Conservation (phyloP, 2,329 filamentous ascomycete genomes). For the Dactylellina sp. region DNA sequence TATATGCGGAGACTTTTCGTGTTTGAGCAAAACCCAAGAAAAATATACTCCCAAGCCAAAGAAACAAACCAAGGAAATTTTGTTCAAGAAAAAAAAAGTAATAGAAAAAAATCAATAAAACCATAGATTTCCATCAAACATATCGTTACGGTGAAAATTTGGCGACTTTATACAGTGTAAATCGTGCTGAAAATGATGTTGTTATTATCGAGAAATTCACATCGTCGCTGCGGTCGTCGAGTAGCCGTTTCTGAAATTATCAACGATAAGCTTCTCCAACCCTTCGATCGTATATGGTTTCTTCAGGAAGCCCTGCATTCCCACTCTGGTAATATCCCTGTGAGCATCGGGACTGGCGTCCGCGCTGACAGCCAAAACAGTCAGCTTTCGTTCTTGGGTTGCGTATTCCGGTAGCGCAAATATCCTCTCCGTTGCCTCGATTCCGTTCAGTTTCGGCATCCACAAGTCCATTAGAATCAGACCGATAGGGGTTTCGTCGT, state of each 20-base stretch:
- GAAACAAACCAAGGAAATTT: slow-evolving; percentile 18
- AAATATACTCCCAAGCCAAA: slow-evolving; percentile 39
- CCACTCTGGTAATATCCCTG: slow-evolving; percentile 71
- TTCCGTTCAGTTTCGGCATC: slow-evolving; percentile 81
- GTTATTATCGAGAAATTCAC: not conserved
- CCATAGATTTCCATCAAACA: slow-evolving; percentile 5
- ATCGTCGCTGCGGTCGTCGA: slow-evolving; percentile 45
- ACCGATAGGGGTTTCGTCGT: slow-evolving; percentile 66
- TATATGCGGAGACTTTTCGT: slow-evolving; percentile 55
- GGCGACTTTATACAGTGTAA: slow-evolving; percentile 32
- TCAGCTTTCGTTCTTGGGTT: slow-evolving; percentile 61
- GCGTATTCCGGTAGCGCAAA: slow-evolving; percentile 67
- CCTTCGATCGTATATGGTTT: slow-evolving; percentile 75
- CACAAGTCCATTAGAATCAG: slow-evolving; percentile 80
- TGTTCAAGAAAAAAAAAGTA: slow-evolving; percentile 9
- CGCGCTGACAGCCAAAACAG: slow-evolving; percentile 74
- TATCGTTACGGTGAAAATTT: slow-evolving; percentile 24
- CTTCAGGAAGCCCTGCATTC: slow-evolving; percentile 76
- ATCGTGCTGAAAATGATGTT: slow-evolving; percentile 2
- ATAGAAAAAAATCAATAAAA: not conserved
- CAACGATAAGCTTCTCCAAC: slow-evolving; percentile 71
- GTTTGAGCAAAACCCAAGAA: slow-evolving; percentile 45
- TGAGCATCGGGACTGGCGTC: slow-evolving; percentile 75
- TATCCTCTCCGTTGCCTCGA: slow-evolving; percentile 75
- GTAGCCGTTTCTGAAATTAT: slow-evolving; percentile 58